Percentiles rank a stretch among this genome's conserved stretches.
Evolutionary conservation across 192 early-diverging fungal species (phyloP).

Genomic region (Backusella westeae): DNA sequence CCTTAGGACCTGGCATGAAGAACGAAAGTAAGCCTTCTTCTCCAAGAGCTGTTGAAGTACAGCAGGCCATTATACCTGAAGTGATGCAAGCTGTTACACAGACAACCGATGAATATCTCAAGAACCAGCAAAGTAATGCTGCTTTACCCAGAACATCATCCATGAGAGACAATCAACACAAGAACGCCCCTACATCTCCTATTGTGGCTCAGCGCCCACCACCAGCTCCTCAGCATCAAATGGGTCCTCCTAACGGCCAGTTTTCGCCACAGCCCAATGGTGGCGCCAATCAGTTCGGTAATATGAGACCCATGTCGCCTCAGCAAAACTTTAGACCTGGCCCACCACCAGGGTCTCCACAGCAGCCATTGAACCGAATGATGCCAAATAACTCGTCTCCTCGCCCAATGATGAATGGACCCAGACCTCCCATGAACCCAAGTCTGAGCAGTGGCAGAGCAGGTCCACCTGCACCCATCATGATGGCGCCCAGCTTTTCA

Average conservation of each 20-base stretch:
- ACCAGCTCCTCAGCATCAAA: neutral
- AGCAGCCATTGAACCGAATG: neutral
- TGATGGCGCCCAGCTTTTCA: conserved; percentile 8
- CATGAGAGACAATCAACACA: neutral
- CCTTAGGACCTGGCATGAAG: neutral
- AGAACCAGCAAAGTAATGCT: neutral
- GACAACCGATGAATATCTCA: conserved; percentile 18
- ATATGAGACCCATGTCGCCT: neutral
- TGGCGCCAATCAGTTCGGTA: neutral
- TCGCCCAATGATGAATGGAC: neutral
- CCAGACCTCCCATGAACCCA: neutral
- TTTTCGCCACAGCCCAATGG: neutral
- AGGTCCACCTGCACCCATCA: conserved; percentile 11
- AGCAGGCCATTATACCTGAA: conserved; percentile 25
- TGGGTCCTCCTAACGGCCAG: neutral
- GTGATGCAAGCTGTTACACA: conserved; percentile 31
- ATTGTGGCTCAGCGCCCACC: neutral
- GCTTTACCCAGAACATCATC: conserved; percentile 20
- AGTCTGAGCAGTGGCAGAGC: neutral
- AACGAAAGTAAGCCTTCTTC: conserved; percentile 18
- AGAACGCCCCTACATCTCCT: neutral
- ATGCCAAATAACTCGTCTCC: neutral
- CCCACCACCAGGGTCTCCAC: neutral
- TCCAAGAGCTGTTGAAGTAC: conserved; percentile 26
- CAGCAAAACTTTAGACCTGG: neutral